Conservation (phyloP, 192 early-diverging fungal genomes). For the Coemansia pectinata region DNA sequence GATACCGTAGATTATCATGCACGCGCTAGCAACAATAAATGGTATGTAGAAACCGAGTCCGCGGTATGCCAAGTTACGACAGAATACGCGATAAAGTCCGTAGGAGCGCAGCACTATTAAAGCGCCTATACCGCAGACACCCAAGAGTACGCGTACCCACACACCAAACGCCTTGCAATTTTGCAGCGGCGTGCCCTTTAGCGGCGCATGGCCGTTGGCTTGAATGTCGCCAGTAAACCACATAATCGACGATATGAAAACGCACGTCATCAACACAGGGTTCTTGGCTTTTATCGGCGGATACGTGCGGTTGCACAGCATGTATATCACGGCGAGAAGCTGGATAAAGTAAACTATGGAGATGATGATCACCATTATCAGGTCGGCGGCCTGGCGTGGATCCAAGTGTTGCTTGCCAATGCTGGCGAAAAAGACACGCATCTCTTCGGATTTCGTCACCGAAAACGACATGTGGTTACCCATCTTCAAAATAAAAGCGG, state of each 20-base stretch:
- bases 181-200: slow-evolving; percentile 11
- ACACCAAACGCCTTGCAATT: slow-evolving; percentile 50
- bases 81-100: neutral
- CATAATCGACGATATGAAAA: slow-evolving; percentile 28
- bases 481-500: neutral
- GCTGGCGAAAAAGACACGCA: neutral
- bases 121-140: slow-evolving; percentile 29
- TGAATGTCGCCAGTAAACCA: slow-evolving; percentile 54
- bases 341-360: slow-evolving; percentile 22
- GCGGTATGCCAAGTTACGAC: neutral
- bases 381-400: neutral
- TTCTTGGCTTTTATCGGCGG: slow-evolving; percentile 57
- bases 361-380: neutral
- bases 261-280: slow-evolving; percentile 41
- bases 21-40: slow-evolving; percentile 6
- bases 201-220: slow-evolving; percentile 46
- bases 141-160: slow-evolving; percentile 45
- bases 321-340: slow-evolving; percentile 22
- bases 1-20: slow-evolving; percentile 27
- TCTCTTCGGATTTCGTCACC: neutral
- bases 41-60: neutral
- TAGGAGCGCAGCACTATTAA: slow-evolving; percentile 20
- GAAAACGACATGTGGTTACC: slow-evolving; percentile 9
- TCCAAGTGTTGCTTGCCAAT: neutral
- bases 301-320: slow-evolving; percentile 49